Conservation (phyloP, 192 early-diverging fungal genomes). For the Coemansia sp. region DNA sequence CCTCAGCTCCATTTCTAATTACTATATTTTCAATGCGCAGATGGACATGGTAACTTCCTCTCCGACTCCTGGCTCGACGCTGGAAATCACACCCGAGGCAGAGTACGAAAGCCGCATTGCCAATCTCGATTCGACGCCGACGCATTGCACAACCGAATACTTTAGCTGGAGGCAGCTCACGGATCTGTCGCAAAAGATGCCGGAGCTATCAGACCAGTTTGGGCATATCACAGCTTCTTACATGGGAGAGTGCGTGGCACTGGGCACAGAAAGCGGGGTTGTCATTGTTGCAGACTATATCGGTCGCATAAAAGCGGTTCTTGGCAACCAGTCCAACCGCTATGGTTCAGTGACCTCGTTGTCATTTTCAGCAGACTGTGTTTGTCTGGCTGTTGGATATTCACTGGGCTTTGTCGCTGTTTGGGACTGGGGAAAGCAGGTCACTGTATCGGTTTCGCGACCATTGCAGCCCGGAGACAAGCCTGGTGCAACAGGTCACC, state of each 20-base stretch:
- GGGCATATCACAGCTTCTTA: conserved; percentile 28
- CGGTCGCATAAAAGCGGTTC: conserved; percentile 35
- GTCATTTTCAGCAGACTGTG: conserved; percentile 42
- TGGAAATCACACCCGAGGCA: conserved; percentile 41
- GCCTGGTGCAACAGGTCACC: conserved; percentile 28
- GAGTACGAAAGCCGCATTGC: conserved; percentile 54
- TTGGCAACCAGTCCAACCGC: conserved; percentile 13
- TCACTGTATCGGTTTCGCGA: conserved; percentile 31
- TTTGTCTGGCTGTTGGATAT: conserved; percentile 38
- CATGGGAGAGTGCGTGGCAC: conserved; percentile 44
- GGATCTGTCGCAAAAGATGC: conserved; percentile 31
- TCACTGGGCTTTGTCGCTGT: conserved; percentile 42
- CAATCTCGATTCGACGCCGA: conserved; percentile 36
- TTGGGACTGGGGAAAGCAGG: conserved; percentile 51
- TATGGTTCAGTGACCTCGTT: conserved; percentile 46
- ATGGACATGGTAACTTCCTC: conserved; percentile 33
- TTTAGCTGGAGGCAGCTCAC: conserved; percentile 52
- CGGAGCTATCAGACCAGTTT: conserved; percentile 35
- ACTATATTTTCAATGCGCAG: conserved; percentile 1
- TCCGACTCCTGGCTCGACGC: conserved; percentile 28
- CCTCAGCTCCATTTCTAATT: not conserved
- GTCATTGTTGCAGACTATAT: conserved; percentile 45
- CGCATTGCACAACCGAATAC: conserved; percentile 42
- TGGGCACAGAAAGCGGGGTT: conserved; percentile 38
- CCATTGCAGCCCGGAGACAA: conserved; percentile 36